Evolutionary conservation across 768 basidiomycete genomes (phyloP).

Genomic region (Terana coerulea): DNA sequence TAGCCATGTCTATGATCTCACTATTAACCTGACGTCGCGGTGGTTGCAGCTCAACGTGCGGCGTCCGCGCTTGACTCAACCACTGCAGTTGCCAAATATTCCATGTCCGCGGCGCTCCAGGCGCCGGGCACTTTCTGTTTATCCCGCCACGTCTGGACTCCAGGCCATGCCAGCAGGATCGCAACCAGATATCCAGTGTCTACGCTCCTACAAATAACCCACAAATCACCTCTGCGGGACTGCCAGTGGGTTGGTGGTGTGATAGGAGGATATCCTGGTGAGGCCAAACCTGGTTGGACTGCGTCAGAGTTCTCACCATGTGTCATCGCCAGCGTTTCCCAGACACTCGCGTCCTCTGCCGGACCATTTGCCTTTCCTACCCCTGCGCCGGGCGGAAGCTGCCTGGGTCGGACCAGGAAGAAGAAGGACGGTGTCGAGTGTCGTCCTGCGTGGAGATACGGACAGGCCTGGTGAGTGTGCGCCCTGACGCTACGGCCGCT

Average conservation of each 20-base stretch:
- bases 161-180: no score
- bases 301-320: not conserved
- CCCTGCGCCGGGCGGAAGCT: not conserved
- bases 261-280: not conserved
- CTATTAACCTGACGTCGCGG: not conserved
- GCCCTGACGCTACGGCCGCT: not conserved
- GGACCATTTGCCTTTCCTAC: conserved; percentile 4
- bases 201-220: no score
- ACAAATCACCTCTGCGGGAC: not conserved
- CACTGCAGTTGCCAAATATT: no score
- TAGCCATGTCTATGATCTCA: conserved; percentile 14
- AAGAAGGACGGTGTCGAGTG: not conserved
- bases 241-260: not conserved
- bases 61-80: no score
- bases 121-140: not conserved
- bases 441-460: conserved; percentile 1
- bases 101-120: no score
- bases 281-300: not conserved
- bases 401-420: not conserved
- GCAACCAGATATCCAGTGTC: no score
- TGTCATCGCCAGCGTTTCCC: not conserved
- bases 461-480: no score
- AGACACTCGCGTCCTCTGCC: conserved; percentile 3
- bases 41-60: not conserved
- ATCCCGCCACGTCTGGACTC: no score